phyloP scores from a whole-genome alignment of 2,329 filamentous ascomycete species.

The Periconia sp. region DNA sequence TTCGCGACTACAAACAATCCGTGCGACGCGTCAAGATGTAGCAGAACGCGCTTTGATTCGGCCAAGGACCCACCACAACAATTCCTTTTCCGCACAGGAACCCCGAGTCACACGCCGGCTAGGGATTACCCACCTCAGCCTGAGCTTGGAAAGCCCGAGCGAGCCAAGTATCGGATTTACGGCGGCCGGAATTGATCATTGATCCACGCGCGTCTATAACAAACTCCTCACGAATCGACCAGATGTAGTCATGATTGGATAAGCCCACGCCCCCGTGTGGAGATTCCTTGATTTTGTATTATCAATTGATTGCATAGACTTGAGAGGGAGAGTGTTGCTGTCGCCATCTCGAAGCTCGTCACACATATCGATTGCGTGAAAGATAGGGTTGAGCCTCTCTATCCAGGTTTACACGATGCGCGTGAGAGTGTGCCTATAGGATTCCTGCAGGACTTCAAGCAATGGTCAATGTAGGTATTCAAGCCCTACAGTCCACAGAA shows the following conservation, averaged over 20 bases:
- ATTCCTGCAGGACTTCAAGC: too few relatives aligned
- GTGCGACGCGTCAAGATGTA: slow-evolving; percentile 29
- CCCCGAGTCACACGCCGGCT: slow-evolving; percentile 16
- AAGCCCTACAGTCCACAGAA: too few relatives aligned
- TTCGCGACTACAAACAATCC: slow-evolving; percentile 24
- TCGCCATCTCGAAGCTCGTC: too few relatives aligned
- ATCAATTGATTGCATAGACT: neutral
- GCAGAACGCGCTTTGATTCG: slow-evolving; percentile 35
- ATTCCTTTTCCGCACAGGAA: slow-evolving; percentile 15
- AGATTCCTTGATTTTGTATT: neutral
- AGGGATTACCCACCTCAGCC: neutral
- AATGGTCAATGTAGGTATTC: too few relatives aligned
- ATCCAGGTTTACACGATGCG: too few relatives aligned
- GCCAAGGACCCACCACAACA: slow-evolving; percentile 33
- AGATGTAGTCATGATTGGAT: neutral
- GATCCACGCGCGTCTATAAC: neutral
- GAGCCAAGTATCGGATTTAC: too few relatives aligned
- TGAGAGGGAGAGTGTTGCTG: neutral
- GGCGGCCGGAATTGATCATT: too few relatives aligned
- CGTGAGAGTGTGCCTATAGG: too few relatives aligned
- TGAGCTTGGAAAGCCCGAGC: neutral
- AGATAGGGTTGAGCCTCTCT: too few relatives aligned
- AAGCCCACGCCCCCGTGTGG: neutral
- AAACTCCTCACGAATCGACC: neutral
- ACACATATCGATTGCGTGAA: too few relatives aligned